These are phyloP conservation scores for Helotiales sp. DNA, from an alignment of 2,329 filamentous ascomycete genomes.

Conservation along the genomic window DNA sequence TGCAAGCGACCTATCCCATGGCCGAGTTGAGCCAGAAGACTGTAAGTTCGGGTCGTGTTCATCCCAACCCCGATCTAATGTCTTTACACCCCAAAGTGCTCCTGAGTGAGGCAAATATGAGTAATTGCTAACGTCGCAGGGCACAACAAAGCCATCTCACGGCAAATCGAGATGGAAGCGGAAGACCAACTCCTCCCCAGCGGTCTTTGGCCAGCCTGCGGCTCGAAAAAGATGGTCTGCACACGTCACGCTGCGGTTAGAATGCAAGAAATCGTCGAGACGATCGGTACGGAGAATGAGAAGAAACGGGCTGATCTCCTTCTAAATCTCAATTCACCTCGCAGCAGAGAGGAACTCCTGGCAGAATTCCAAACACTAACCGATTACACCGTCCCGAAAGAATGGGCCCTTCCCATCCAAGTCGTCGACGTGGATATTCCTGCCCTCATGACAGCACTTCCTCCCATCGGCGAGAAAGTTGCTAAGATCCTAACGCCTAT, in stretches of 20 bases:
- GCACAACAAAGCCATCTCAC: conserved; percentile 40
- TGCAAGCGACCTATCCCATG: conserved; percentile 63
- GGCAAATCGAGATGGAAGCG: conserved; percentile 66
- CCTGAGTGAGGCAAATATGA: no score
- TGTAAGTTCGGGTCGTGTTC: no score
- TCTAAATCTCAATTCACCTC: conserved; percentile 45
- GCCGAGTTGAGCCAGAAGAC: conserved; percentile 39
- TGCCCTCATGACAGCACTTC: conserved; percentile 47
- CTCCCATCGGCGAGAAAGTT: conserved; percentile 51
- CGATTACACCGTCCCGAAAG: conserved; percentile 56
- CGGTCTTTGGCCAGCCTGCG: conserved; percentile 66
- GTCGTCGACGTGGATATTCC: conserved; percentile 54
- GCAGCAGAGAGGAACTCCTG: conserved; percentile 39
- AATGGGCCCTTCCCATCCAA: conserved; percentile 63
- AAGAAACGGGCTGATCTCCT: conserved; percentile 60
- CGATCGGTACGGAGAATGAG: conserved; percentile 63
- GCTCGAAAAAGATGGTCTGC: conserved; percentile 59
- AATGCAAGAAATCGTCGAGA: conserved; percentile 67
- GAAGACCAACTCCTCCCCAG: conserved; percentile 62
- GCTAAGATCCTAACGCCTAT: conserved; percentile 58
- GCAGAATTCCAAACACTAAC: conserved; percentile 52
- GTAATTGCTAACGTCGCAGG: no score
- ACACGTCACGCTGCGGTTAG: conserved; percentile 65
- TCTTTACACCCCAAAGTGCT: no score
- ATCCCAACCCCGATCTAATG: no score